These are phyloP conservation scores for Aspergillus diversus DNA, from an alignment of 495 filamentous ascomycete species.

Conservation along the genomic window DNA sequence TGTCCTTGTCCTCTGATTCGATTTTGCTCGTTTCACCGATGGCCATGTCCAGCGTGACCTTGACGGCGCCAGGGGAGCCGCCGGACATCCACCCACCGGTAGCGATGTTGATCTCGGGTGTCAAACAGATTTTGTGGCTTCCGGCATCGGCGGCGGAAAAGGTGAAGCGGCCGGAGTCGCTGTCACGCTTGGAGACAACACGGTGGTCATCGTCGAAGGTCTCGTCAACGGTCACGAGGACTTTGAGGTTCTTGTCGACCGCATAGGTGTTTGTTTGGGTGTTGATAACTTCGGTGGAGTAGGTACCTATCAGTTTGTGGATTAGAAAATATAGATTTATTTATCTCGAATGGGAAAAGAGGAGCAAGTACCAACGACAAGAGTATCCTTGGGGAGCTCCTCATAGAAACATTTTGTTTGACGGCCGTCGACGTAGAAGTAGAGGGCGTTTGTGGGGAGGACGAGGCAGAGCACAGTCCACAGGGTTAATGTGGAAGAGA, in stretches of 20 bases:
- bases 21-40: slow-evolving; percentile 96
- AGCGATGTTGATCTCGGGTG: slow-evolving; percentile 66
- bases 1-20: slow-evolving; percentile 90
- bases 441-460: slow-evolving; percentile 74
- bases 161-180: slow-evolving; percentile 81
- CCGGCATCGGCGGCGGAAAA: slow-evolving; percentile 94
- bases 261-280: slow-evolving; percentile 61
- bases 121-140: slow-evolving; percentile 94
- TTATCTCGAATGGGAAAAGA: background rate
- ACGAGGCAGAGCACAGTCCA: slow-evolving; percentile 50
- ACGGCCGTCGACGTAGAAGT: slow-evolving; percentile 92
- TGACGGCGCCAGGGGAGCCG: slow-evolving; percentile 72
- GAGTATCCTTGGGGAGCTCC: slow-evolving; percentile 95
- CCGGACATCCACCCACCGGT: slow-evolving; percentile 70
- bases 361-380: slow-evolving; percentile 75
- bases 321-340: background rate
- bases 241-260: slow-evolving; percentile 71
- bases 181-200: slow-evolving; percentile 83
- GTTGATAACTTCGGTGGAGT: slow-evolving; percentile 80
- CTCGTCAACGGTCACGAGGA: slow-evolving; percentile 94
- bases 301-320: slow-evolving; percentile 63
- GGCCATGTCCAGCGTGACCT: slow-evolving; percentile 84
- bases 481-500: slow-evolving; percentile 38
- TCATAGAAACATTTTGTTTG: slow-evolving; percentile 86
- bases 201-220: slow-evolving; percentile 98